phyloP scores from a whole-genome alignment of 2,329 filamentous ascomycete genomes.

The Trichoderma arundinaceum region DNA sequence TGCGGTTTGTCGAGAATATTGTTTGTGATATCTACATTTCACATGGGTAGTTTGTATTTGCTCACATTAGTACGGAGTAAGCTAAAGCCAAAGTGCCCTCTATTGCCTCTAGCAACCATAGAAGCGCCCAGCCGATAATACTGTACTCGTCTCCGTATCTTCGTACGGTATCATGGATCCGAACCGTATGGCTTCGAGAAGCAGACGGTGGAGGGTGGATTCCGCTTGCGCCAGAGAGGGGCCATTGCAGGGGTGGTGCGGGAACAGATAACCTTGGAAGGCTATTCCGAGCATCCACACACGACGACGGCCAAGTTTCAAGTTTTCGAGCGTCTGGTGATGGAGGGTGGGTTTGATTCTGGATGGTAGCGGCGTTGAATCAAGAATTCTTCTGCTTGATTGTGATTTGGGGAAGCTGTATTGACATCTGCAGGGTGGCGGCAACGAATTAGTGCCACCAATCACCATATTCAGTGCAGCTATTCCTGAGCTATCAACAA shows the following conservation, averaged over 20 bases:
- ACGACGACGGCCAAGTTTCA: conserved; percentile 23
- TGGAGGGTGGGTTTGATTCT: no score
- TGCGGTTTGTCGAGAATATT: not conserved
- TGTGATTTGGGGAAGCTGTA: no score
- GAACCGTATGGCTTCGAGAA: conserved; percentile 23
- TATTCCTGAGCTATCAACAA: no score
- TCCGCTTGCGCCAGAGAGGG: conserved; percentile 8
- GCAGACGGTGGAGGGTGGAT: conserved; percentile 26
- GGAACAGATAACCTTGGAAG: conserved; percentile 26
- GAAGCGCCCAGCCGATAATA: not conserved
- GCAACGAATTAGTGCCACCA: no score
- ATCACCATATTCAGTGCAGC: no score
- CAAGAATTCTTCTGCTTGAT: no score
- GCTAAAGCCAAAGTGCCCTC: not conserved
- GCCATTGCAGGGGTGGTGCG: conserved; percentile 13
- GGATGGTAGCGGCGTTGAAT: no score
- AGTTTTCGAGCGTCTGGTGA: not conserved
- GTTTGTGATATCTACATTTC: not conserved
- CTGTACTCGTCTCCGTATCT: not conserved
- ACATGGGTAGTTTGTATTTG: not conserved
- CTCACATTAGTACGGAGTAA: not conserved
- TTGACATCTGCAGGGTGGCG: no score
- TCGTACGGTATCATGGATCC: not conserved
- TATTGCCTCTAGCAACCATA: not conserved
- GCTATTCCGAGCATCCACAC: conserved; percentile 17